Base-by-base conservation (phyloP, 1,284 basidiomycete species). In the Cryptococcus wingfieldii region DNA sequence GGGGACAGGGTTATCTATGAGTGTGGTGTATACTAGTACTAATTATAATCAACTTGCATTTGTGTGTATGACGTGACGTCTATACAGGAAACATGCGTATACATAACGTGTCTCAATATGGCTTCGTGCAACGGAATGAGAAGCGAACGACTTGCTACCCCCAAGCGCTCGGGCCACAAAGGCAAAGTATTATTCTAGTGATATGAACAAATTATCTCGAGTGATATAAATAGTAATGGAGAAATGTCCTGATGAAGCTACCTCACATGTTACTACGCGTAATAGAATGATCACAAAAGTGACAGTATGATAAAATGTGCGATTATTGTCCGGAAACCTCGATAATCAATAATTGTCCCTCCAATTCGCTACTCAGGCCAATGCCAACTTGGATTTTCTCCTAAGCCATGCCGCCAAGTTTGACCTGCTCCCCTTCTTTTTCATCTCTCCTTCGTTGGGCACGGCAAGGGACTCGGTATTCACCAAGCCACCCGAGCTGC, bases 401-500 rank as follows among this genome's bases (percentile, higher is more conserved):
- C 25, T 46, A 9, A 46, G 27, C 45, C 45, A 46, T 14, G 25
- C 45, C 7, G 45, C 18, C 16, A 52, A 31, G 28, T 16, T 51
- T 5, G 9, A 13, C 38, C 18, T 41, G n/a, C 31, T 31, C 47
- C 41, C 46, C 55, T 45, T 57, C 47, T 53, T 57, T 47, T 52
- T 51, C 16, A 28, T 16, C 2, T 13, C 39, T 9, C 38, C 41
- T 34, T 19, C 45, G 16, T 19, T 39, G 9, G n/a, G n/a, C 41
- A n/a, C 14, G 7, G n/a, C 41, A 13, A 42, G 23, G 12, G 12
- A 9, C 16, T 18, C 41, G 7, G n/a, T 4, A n/a, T 13, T 42
- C 13, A n/a, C 13, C 31, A 23, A 41, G 34, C 14, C 27, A 44
- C 9, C 45, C 55, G 46, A 31, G 39, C n/a, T 47, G 13, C 28